Evolutionary conservation across 139 green algal genomes (phyloP).

Genomic region (Chlamydomonas asymmetrica): DNA sequence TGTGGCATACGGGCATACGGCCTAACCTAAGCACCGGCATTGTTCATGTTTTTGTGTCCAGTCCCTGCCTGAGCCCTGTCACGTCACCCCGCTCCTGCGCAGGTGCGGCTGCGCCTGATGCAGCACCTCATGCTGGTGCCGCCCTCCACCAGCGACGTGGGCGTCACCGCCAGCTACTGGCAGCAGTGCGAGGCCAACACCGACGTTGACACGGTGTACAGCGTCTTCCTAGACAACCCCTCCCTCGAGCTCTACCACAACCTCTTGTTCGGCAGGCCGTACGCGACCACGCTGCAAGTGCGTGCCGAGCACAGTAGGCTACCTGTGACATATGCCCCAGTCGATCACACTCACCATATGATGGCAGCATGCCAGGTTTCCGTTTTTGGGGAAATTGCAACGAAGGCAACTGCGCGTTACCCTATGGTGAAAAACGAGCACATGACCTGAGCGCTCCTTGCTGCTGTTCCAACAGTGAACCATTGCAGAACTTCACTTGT

Average conservation of each 20-base stretch:
- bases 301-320: no score
- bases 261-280: conserved; percentile 82
- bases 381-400: no score
- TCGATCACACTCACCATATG: no score
- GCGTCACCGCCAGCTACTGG: neutral
- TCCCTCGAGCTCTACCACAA: conserved; percentile 89
- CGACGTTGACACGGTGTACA: conserved; percentile 57
- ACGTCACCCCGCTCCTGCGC: no score
- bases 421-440: no score
- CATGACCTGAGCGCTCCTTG: neutral
- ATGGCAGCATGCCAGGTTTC: no score
- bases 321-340: no score
- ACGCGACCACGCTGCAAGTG: conserved; percentile 44
- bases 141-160: conserved; percentile 8
- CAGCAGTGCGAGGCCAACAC: conserved; percentile 7
- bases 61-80: conserved; percentile 56
- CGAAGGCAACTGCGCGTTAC: no score
- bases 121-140: conserved; percentile 38
- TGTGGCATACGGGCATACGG: no score
- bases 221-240: conserved; percentile 84
- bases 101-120: no score
- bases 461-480: neutral
- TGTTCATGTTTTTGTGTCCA: no score
- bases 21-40: no score
- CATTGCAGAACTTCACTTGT: neutral